A percentile compares a stretch with the other conserved stretches of the same genome.
Evolutionary conservation across 768 basidiomycete genomes (phyloP).

Genomic region (Boletus pseudopeckii): DNA sequence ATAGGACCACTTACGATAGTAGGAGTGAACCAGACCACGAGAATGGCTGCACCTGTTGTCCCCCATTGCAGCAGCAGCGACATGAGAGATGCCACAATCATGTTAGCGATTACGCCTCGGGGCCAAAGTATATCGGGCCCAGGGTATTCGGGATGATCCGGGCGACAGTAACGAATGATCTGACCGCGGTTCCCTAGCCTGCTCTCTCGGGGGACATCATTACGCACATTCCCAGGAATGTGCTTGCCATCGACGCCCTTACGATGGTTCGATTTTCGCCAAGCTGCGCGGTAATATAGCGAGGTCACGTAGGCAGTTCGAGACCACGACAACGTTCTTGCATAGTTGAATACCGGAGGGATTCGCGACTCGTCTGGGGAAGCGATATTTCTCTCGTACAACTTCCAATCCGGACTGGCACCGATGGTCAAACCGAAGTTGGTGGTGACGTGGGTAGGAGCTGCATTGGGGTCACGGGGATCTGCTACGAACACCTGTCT

Average conservation of each 20-base stretch:
- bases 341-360: conserved; percentile 26
- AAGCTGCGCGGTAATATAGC: conserved; percentile 17
- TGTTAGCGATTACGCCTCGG: conserved; percentile 22
- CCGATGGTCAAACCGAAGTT: conserved; percentile 18
- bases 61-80: conserved; percentile 34
- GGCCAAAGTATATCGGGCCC: conserved; percentile 15
- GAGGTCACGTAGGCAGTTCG: conserved; percentile 14
- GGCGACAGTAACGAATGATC: conserved; percentile 20
- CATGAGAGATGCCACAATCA: conserved; percentile 30
- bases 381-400: not conserved
- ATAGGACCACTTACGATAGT: conserved; percentile 18
- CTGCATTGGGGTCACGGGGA: not conserved
- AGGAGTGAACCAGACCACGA: conserved; percentile 30
- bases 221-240: not conserved
- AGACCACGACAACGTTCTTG: conserved; percentile 22
- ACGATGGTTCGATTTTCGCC: conserved; percentile 1
- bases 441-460: not conserved
- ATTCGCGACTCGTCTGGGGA: conserved; percentile 26
- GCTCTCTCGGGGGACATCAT: conserved; percentile 7
- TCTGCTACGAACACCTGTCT: not conserved
- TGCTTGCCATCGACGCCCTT: not conserved
- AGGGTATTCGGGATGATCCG: not conserved
- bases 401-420: conserved; percentile 3
- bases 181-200: conserved; percentile 20
- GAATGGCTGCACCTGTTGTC: conserved; percentile 28